Conservation (phyloP, 2,329 filamentous ascomycete species). For the Arthrobotrys sphaeroides region DNA sequence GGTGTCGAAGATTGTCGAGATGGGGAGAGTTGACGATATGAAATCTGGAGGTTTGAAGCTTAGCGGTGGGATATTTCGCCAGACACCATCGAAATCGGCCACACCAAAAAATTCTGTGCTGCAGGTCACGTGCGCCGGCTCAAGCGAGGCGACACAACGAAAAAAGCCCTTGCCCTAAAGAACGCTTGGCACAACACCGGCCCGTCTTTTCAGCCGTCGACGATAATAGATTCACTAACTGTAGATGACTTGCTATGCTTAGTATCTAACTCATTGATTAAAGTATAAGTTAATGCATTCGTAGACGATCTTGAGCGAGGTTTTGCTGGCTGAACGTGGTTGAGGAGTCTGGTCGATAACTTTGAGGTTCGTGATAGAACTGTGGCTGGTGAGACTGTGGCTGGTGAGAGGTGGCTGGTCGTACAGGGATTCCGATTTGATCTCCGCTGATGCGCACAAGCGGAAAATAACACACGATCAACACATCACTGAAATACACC, state of each 20-base stretch:
- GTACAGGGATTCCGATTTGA: neutral
- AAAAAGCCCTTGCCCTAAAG: constrained; percentile 54
- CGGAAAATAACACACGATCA: constrained; percentile 29
- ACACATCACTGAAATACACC: too few relatives aligned
- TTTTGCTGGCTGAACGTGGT: too few relatives aligned
- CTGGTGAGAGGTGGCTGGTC: too few relatives aligned
- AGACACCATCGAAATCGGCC: constrained; percentile 37
- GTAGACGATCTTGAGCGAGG: too few relatives aligned
- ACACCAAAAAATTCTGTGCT: constrained; percentile 53
- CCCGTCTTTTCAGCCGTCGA: neutral
- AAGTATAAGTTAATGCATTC: too few relatives aligned
- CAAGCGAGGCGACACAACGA: neutral
- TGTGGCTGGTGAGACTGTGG: too few relatives aligned
- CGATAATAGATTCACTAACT: neutral
- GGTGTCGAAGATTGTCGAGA: constrained; percentile 30
- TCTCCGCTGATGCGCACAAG: neutral
- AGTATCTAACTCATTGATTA: too few relatives aligned
- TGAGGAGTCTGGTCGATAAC: too few relatives aligned
- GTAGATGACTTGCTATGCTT: too few relatives aligned
- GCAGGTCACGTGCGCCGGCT: constrained; percentile 30
- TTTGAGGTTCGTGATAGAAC: too few relatives aligned
- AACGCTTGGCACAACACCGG: constrained; percentile 37
- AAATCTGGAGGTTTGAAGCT: constrained; percentile 26
- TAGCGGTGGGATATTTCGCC: constrained; percentile 48
- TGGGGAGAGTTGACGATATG: constrained; percentile 37